Evolutionary conservation across 2,329 filamentous ascomycete genomes (phyloP).

Genomic region (Hirsutella rhossiliensis): DNA sequence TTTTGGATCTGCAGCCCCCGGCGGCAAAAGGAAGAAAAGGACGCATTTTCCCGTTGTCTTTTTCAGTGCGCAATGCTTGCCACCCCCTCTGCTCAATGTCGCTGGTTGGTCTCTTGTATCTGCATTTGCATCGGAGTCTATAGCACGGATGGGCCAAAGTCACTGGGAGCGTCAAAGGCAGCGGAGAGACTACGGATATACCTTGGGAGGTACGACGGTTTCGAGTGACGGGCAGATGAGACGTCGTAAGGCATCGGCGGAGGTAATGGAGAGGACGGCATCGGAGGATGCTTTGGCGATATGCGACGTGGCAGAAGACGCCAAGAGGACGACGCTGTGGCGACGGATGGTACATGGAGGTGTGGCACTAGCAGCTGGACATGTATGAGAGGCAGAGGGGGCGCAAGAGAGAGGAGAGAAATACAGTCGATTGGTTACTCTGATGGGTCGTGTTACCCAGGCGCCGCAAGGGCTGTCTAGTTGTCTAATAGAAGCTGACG

Average conservation of each 20-base stretch:
- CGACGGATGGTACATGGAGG: too few relatives aligned
- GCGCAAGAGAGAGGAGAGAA: too few relatives aligned
- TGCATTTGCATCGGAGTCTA: constrained; percentile 13
- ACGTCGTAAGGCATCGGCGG: neutral
- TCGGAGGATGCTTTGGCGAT: neutral
- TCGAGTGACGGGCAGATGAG: neutral
- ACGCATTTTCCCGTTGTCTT: neutral
- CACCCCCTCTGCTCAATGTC: neutral
- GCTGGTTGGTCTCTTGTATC: neutral
- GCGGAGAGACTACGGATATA: constrained; percentile 8
- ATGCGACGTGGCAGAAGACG: neutral
- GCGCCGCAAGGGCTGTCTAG: too few relatives aligned
- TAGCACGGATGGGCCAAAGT: constrained; percentile 9
- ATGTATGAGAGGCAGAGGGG: too few relatives aligned
- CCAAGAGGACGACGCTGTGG: too few relatives aligned
- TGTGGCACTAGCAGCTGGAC: too few relatives aligned
- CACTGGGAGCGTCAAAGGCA: constrained; percentile 9
- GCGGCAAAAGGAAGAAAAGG: neutral
- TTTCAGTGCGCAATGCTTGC: neutral
- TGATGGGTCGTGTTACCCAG: too few relatives aligned
- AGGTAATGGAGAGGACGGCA: constrained; percentile 6
- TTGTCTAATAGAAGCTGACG: too few relatives aligned
- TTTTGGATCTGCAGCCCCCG: too few relatives aligned
- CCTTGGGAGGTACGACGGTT: neutral
- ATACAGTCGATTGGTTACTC: too few relatives aligned